A percentile compares a stretch with the other conserved stretches of the same genome.
phyloP scores from a whole-genome alignment of 345 rosid genomes.

The Eucalyptus pauciflora region DNA sequence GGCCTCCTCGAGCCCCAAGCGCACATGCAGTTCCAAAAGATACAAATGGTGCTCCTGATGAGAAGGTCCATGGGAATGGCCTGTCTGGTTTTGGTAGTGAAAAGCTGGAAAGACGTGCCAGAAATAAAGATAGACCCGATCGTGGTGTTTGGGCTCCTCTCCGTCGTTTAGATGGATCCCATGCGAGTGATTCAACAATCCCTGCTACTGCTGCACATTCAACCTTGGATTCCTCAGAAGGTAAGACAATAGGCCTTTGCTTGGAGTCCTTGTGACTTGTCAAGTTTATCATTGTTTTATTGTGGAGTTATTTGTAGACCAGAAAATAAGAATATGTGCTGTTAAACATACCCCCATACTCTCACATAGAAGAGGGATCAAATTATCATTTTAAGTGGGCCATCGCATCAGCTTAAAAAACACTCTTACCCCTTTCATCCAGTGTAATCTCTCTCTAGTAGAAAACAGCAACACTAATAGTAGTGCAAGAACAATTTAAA shows the following conservation, averaged over 20 bases:
- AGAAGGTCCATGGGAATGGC: slow-evolving; percentile 26
- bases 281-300: not conserved
- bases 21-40: slow-evolving; percentile 25
- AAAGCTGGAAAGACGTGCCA: slow-evolving; percentile 36
- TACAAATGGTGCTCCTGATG: slow-evolving; percentile 28
- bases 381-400: not conserved
- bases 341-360: not conserved
- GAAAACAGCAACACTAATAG: not conserved
- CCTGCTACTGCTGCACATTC: slow-evolving; percentile 15
- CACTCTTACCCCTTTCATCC: not conserved
- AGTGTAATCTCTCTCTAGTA: not conserved
- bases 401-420: not conserved
- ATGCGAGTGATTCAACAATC: slow-evolving; percentile 39
- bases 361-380: not conserved
- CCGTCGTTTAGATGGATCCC: slow-evolving; percentile 46
- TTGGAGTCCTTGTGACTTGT: not conserved
- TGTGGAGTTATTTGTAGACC: not conserved
- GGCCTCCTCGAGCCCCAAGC: slow-evolving; percentile 30
- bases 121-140: slow-evolving; percentile 57
- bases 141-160: slow-evolving; percentile 56
- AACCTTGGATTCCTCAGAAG: slow-evolving; percentile 14
- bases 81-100: slow-evolving; percentile 16
- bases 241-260: not conserved
- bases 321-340: not conserved
- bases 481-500: not conserved